Conservation (phyloP, 495 filamentous ascomycete species). For the Penicillium roqueforti region DNA sequence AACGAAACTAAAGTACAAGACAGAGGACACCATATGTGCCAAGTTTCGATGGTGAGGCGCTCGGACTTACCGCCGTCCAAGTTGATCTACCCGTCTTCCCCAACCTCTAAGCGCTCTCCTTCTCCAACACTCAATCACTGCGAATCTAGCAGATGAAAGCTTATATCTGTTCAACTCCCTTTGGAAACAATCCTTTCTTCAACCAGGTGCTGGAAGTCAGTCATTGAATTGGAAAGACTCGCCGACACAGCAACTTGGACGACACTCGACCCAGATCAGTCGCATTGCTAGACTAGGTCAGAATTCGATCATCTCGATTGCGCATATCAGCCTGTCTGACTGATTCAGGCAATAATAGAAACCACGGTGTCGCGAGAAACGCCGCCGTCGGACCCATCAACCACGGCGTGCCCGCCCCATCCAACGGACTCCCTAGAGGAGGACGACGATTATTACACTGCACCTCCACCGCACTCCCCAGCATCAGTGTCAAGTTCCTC, state of each 20-base stretch:
- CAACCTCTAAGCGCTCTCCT: constrained; percentile 20
- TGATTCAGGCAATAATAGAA: constrained; percentile 9
- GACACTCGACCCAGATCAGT: constrained; percentile 20
- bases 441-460: constrained; percentile 49
- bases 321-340: background rate
- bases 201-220: background rate
- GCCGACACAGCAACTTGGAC: background rate
- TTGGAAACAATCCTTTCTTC: background rate
- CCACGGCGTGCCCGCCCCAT: constrained; percentile 55
- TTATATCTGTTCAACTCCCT: background rate
- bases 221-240: background rate
- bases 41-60: constrained; percentile 6
- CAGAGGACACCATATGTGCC: constrained; percentile 2
- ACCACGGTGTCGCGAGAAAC: constrained; percentile 68
- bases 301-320: constrained; percentile 14
- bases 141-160: background rate
- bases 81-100: constrained; percentile 15
- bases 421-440: constrained; percentile 43
- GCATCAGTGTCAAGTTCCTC: constrained; percentile 57
- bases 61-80: constrained; percentile 15
- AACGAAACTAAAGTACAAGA: background rate
- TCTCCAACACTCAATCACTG: constrained; percentile 13
- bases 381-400: constrained; percentile 59
- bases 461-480: constrained; percentile 62
- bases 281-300: constrained; percentile 15